phyloP scores from a whole-genome alignment of 352 stramenopile genomes.

The Pseudoperonospora humuli region DNA sequence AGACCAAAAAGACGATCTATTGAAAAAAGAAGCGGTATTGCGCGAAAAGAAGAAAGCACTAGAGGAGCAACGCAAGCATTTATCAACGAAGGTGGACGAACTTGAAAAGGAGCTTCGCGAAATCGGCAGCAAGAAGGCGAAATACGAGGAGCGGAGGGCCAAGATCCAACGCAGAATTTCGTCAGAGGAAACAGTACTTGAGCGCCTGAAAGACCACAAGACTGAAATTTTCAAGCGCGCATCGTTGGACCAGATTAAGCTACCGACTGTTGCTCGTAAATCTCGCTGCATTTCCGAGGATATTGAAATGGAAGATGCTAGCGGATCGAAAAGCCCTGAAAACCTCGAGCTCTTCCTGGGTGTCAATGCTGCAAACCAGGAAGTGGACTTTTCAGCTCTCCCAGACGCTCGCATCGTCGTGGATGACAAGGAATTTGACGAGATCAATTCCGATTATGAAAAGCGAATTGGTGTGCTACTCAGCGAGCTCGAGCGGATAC shows the following conservation, averaged over 20 bases:
- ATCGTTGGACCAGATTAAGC: constrained; percentile 90
- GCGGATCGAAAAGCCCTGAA: constrained; percentile 15
- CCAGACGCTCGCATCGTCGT: constrained; percentile 59
- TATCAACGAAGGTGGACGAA: constrained; percentile 36
- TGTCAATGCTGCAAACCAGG: constrained; percentile 34
- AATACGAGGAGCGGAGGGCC: constrained; percentile 55
- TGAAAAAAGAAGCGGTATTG: constrained; percentile 47
- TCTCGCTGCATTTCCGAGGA: constrained; percentile 27
- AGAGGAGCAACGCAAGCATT: constrained; percentile 24
- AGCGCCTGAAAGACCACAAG: constrained; percentile 90
- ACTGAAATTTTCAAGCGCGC: constrained; percentile 93
- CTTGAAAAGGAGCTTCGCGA: constrained; percentile 57
- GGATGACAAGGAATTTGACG: constrained; percentile 83
- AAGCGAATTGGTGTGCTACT: constrained; percentile 56
- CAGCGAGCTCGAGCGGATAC: constrained; percentile 90
- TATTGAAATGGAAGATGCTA: constrained; percentile 56
- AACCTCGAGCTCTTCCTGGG: constrained; percentile 42
- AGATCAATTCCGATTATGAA: constrained; percentile 64
- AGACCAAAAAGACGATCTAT: constrained; percentile 39
- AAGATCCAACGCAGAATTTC: constrained; percentile 81
- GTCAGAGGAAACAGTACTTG: constrained; percentile 85
- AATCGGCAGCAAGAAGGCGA: constrained; percentile 51
- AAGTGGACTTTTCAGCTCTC: constrained; percentile 89
- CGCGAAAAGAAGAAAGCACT: constrained; percentile 69
- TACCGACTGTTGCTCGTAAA: constrained; percentile 54